Conservation (phyloP, 768 basidiomycete genomes). For the Trametes villosa region DNA sequence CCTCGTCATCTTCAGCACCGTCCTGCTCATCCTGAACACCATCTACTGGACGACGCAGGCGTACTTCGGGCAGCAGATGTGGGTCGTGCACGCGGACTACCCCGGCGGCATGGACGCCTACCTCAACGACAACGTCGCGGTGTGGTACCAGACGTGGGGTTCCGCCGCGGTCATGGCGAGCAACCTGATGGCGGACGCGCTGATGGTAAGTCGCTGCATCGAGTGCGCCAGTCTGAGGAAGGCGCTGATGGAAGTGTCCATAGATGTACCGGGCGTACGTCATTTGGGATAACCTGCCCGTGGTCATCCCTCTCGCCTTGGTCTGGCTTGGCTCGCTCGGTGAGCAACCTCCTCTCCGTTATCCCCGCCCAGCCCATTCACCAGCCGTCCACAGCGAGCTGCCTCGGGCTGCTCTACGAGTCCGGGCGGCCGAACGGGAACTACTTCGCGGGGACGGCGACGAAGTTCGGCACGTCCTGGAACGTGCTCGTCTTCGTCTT, state of each 20-base stretch:
- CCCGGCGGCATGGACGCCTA: conserved; percentile 34
- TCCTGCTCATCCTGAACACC: conserved; percentile 34
- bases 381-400: conserved; percentile 36
- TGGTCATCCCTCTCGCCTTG: conserved; percentile 29
- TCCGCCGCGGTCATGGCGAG: conserved; percentile 28
- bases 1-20: conserved; percentile 28
- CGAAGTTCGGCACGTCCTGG: conserved; percentile 46
- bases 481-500: conserved; percentile 45
- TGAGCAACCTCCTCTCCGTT: conserved; percentile 2
- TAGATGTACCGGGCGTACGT: conserved; percentile 33
- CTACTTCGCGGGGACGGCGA: conserved; percentile 43
- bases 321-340: conserved; percentile 31
- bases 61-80: conserved; percentile 36
- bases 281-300: conserved; percentile 28
- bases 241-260: too few species aligned
- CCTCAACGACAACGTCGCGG: conserved; percentile 19
- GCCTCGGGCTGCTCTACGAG: conserved; percentile 45
- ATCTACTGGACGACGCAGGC: conserved; percentile 32
- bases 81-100: conserved; percentile 29
- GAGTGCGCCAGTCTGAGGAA: neutral
- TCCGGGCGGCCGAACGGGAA: conserved; percentile 45
- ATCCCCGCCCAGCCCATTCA: neutral
- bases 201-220: conserved; percentile 32
- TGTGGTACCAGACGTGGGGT: conserved; percentile 34
- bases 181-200: conserved; percentile 32